These are phyloP conservation scores for Effrenium voratum DNA, from an alignment of 73 alveolate genomes.

Conservation along the genomic window DNA sequence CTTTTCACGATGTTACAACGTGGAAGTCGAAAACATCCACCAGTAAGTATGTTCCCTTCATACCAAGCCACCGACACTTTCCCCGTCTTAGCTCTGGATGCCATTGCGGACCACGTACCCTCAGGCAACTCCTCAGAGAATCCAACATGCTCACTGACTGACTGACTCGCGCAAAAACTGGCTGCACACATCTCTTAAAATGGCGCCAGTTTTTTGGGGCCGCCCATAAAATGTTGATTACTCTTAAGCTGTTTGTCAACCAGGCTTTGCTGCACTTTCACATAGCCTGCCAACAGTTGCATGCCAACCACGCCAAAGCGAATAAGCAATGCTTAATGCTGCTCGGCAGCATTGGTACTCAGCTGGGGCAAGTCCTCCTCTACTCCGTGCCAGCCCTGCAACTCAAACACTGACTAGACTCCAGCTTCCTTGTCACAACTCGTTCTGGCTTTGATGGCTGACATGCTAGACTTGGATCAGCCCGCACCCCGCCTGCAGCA, in stretches of 20 bases:
- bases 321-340: no score
- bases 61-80: conserved; percentile 24
- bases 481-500: conserved; percentile 24
- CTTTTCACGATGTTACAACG: no score
- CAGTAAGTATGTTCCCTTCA: no score
- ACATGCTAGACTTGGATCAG: neutral
- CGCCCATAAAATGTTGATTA: neutral
- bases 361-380: conserved; percentile 32
- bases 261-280: neutral
- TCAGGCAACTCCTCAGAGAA: no score
- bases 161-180: neutral
- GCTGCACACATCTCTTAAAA: neutral
- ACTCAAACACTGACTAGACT: neutral
- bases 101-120: conserved; percentile 56
- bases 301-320: no score
- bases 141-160: conserved; percentile 11
- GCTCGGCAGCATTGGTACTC: no score
- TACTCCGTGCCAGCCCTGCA: conserved; percentile 28
- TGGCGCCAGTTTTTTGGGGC: neutral
- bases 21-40: no score
- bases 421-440: neutral
- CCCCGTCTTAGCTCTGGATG: conserved; percentile 48
- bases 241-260: neutral
- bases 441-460: neutral
- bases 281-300: no score